Evolutionary conservation across 306 rosid species (phyloP), one percentile per base, ranked within the genome.

Genomic region (Malus sieversii): DNA sequence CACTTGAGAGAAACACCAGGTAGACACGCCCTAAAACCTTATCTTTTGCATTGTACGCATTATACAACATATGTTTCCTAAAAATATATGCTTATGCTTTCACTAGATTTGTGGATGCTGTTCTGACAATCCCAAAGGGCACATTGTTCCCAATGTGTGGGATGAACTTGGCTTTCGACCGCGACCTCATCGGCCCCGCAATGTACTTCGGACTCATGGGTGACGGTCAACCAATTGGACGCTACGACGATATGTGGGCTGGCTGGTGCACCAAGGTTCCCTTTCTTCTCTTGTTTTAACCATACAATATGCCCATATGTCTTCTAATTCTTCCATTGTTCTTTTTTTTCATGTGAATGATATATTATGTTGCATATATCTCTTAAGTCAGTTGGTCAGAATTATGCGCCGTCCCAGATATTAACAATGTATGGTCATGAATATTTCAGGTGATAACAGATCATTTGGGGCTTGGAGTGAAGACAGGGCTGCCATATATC

Each of bases 181-280:
- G 96, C 38, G 98, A 93, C 11, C 94, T 93, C 46, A 93, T 93
- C 33, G 98, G 98, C 78, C 89, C 96, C 46, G 98, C 98, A 45
- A 93, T 93, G 98, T 93, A 93, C 85, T 93, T 93, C 51, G 98
- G 98, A 53, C 96, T 92, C 79, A 92, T 92, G 96, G 97, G 97
- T 9, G 97, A 90, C 55, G 97, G 97, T 45, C 97, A 92, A 71
- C 97, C 97, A 40, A 92, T 92, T 25, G 97, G 96, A 33, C 89
- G 96, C 32, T 92, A 92, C 8, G 97, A 90, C 35, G 97, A 92
- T 57, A 92, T 92, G 97, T 92, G 97, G 96, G 97, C 96, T 61
- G 97, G 97, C 62, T 92, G 97, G 97, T 92, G 97, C 76, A 71
- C 78, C 86, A 90, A 92, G 96, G 87, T 77, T 9, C 32, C 64